These are phyloP conservation scores for Piper betle DNA, from an alignment of 164 flowering plant species.

Conservation along the genomic window DNA sequence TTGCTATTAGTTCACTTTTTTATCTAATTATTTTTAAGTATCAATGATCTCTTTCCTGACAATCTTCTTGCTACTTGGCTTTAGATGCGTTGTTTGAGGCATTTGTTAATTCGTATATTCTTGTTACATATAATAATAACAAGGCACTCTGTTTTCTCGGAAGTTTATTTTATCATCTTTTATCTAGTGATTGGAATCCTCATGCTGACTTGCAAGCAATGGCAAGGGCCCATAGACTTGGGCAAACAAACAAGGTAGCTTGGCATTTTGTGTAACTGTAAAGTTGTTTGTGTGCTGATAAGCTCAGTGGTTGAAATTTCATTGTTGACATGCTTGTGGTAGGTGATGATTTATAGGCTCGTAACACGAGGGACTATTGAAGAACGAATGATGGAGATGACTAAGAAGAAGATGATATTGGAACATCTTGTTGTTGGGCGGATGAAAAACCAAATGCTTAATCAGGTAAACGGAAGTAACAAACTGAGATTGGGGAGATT, in stretches of 20 bases:
- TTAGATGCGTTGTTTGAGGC: too few species aligned
- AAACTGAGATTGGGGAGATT: neutral
- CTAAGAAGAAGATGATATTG: conserved; percentile 96
- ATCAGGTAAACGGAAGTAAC: conserved; percentile 45
- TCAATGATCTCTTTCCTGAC: too few species aligned
- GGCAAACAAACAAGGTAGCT: conserved; percentile 87
- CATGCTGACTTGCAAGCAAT: conserved; percentile 99
- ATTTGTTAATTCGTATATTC: too few species aligned
- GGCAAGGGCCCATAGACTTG: conserved; percentile 99
- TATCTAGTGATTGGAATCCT: conserved; percentile 93
- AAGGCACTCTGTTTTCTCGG: neutral
- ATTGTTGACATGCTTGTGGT: conserved; percentile 5
- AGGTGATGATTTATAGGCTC: conserved; percentile 98
- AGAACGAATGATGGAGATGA: conserved; percentile 98
- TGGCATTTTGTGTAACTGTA: neutral
- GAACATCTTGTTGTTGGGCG: conserved; percentile 97
- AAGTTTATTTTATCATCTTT: neutral
- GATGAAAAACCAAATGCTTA: conserved; percentile 76
- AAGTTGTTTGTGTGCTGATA: neutral
- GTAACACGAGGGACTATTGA: conserved; percentile 84
- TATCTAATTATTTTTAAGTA: too few species aligned
- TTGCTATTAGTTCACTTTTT: too few species aligned
- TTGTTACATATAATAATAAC: too few species aligned
- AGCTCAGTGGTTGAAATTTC: neutral
- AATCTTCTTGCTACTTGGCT: too few species aligned